Base-by-base conservation (phyloP, 495 filamentous ascomycete species). In the Trypethelium eluteriae region DNA sequence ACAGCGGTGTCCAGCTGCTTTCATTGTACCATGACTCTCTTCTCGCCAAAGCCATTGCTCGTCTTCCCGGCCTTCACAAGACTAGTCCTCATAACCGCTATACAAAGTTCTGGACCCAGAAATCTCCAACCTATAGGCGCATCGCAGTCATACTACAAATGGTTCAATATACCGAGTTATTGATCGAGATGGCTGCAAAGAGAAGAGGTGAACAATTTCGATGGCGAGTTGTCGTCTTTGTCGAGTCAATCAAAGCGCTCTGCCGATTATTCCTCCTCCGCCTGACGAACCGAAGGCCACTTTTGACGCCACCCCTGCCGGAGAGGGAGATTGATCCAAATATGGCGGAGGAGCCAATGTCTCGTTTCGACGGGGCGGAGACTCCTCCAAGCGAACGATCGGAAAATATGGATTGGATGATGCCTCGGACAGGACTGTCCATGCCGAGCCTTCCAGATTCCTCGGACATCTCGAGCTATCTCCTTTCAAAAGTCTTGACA, bases 11-110 rank as follows among this genome's bases (percentile, higher is more conserved):
- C 39, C 91, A 96, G 72, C 82, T 98, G 12, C 84, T 98, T 66
- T 93, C 93, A 11, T 83, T 97, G 67, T 97, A 97, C 78, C 93
- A 98, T 81, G 93, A 98, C 76, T 85, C 88, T 46, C 85, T 98
- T 49, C 90, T 98, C 35, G 84, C 86, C 62, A 82, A 85, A 70
- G 86, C 88, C 35, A 70, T 84, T 65, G 78, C 79, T 46, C 74
- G 70, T 70, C 74, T 72, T 69, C 79, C 75, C 76, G 74, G 71
- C 74, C 78, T 68, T 70, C 64, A 62, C 56, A 68, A 76, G 46
- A 88, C 89, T 6, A 85, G 85, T 18, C 89, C 89, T 6, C 93
- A 96, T 78, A 85, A 86, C 66, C 87, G 94, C 49, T 98, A 98
- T 78, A 97, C 93, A 6, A 86, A 86, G 62, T 96, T 91, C 78